These are phyloP conservation scores for Oryza longistaminata DNA, from an alignment of 176 grass and related monocot species.

Conservation along the genomic window DNA sequence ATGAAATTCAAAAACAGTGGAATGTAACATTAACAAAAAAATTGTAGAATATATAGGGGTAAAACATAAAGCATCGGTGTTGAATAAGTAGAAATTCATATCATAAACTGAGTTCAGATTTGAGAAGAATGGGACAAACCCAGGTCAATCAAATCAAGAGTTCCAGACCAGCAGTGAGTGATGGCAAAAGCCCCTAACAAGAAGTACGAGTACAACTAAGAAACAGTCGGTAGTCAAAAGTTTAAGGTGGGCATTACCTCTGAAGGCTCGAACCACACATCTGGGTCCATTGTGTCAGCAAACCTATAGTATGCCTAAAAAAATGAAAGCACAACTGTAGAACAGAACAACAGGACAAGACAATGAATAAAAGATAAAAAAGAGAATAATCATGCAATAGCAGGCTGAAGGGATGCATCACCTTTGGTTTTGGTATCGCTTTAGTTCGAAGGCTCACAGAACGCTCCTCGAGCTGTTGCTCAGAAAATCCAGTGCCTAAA, in stretches of 20 bases:
- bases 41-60: background rate
- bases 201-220: background rate
- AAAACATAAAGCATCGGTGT: background rate
- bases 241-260: conserved; percentile 54
- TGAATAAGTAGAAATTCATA: background rate
- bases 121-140: conserved; percentile 12
- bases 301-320: conserved; percentile 92
- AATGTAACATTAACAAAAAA: background rate
- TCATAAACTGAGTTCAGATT: background rate
- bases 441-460: conserved; percentile 85
- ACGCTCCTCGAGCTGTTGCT: conserved; percentile 87
- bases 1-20: background rate
- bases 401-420: conserved; percentile 42
- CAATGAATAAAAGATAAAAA: conserved; percentile 27
- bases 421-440: conserved; percentile 91
- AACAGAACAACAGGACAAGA: background rate
- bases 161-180: background rate
- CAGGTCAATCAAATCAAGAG: conserved; percentile 26
- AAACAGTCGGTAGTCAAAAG: background rate
- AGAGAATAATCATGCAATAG: conserved; percentile 13
- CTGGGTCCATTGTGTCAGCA: conserved; percentile 84
- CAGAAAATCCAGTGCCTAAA: conserved; percentile 98
- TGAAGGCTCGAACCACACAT: conserved; percentile 97
- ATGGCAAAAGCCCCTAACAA: background rate
- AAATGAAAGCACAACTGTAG: conserved; percentile 21